phyloP scores from a whole-genome alignment of 139 green algal genomes.

The Chlorella sp. region DNA sequence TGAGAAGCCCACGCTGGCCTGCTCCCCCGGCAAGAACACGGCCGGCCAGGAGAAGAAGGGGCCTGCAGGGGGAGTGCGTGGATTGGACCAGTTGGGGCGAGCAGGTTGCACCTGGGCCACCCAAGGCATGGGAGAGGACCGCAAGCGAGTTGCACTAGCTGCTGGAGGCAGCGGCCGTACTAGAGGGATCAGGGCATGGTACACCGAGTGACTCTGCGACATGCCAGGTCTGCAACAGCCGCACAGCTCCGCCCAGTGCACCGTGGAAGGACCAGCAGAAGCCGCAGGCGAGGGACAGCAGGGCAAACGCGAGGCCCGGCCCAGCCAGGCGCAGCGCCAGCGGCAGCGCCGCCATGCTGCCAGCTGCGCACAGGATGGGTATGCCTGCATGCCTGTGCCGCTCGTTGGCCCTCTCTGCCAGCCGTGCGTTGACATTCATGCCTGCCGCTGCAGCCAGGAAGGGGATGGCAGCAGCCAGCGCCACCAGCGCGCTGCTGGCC shows the following conservation, averaged over 20 bases:
- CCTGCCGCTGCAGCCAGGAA: constrained; percentile 31
- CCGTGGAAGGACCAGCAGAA: constrained; percentile 47
- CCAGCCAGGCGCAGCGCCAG: background rate
- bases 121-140: no score
- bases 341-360: constrained; percentile 15
- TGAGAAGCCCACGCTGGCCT: constrained; percentile 40
- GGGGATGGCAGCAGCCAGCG: constrained; percentile 33
- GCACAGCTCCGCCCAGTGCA: no score
- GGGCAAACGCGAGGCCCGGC: constrained; percentile 28
- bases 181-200: no score
- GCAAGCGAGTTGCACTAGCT: no score
- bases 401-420: constrained; percentile 42
- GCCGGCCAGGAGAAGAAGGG: constrained; percentile 57
- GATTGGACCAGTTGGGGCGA: background rate
- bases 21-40: constrained; percentile 51
- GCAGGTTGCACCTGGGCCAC: no score
- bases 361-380: constrained; percentile 26
- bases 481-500: constrained; percentile 14
- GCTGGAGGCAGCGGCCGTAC: no score
- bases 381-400: constrained; percentile 33
- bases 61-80: background rate
- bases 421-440: constrained; percentile 38
- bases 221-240: no score
- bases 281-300: constrained; percentile 33
- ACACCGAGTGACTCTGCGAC: no score